Evolutionary conservation across 1,284 basidiomycete genomes (phyloP).

Genomic region (Hymenochaete sp.): DNA sequence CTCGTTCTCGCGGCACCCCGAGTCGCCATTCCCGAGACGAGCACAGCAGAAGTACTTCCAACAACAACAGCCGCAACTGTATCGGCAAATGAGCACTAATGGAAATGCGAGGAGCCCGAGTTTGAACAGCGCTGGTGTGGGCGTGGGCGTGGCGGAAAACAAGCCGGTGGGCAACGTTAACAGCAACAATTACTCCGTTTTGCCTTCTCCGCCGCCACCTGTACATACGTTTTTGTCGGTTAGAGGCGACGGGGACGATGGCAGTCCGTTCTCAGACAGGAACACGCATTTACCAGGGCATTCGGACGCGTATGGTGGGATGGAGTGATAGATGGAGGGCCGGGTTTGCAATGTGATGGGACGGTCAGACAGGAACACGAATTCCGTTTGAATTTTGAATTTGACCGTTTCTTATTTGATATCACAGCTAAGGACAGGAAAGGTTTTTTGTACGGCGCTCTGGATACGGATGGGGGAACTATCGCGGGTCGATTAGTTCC

Average conservation of each 20-base stretch:
- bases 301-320: slow-evolving; percentile 13
- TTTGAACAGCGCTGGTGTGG: background rate
- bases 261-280: background rate
- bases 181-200: background rate
- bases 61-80: background rate
- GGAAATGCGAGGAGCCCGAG: no score
- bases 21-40: slow-evolving; percentile 12
- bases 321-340: slow-evolving; percentile 1
- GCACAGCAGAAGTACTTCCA: no score
- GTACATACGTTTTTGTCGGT: background rate
- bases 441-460: no score
- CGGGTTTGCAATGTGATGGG: no score
- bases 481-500: no score
- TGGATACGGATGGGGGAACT: no score
- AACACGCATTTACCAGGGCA: background rate
- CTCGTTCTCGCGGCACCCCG: slow-evolving; percentile 10
- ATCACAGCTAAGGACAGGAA: no score
- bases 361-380: no score
- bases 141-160: background rate
- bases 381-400: no score
- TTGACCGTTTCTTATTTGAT: no score
- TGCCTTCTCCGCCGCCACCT: slow-evolving; percentile 9
- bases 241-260: background rate
- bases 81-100: background rate
- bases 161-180: background rate